Base-by-base conservation (phyloP, 441 rosid genomes). In the Cnidoscolus chayamansa region DNA sequence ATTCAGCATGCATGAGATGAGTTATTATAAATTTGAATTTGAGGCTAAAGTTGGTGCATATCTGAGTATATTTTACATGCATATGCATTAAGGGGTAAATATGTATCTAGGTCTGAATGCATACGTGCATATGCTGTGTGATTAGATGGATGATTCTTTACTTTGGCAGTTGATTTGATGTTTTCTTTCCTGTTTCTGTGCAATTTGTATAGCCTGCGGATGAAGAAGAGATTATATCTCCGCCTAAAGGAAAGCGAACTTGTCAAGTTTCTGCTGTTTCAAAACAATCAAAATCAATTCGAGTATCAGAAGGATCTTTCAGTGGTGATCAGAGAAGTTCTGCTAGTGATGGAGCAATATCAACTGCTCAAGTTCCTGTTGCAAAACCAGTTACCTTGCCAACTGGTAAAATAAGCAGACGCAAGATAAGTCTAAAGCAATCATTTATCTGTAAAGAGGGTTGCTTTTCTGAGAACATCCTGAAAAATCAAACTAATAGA, bases 351-450 rank as follows among this genome's bases (percentile, higher is more conserved):
- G 67, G 73, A 43, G 71, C 64, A 49, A 77, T 72, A 72, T 78
- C 90, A 78, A 80, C 76, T 63, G 72, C 68, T 59, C 85, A 80
- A 79, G 81, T 74, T 84, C 82, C 89, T 81, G 80, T 78, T 54
- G 72, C 72, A n/a, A 79, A 43, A 67, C 87, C 77, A 71, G 77
- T 59, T 70, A 81, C 35, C 81, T 71, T 80, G 76, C 84, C 81
- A 48, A 71, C 73, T 67, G 90, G 79, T 76, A 86, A 72, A 73
- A 83, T 65, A 76, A 87, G 81, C 83, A 86, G 91, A 78, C 94
- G 92, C 30, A 96, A 92, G 89, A 82, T 79, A 71, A 71, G 72
- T 79, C 75, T 84, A 70, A 88, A 78, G 81, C 82, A 77, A 78
- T 79, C 72, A 58, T 81, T 83, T 75, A 71, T 69, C 35, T 60